Evolutionary conservation across 192 early-diverging fungal genomes (phyloP).

Genomic region (Phlyctochytrium bullatum): DNA sequence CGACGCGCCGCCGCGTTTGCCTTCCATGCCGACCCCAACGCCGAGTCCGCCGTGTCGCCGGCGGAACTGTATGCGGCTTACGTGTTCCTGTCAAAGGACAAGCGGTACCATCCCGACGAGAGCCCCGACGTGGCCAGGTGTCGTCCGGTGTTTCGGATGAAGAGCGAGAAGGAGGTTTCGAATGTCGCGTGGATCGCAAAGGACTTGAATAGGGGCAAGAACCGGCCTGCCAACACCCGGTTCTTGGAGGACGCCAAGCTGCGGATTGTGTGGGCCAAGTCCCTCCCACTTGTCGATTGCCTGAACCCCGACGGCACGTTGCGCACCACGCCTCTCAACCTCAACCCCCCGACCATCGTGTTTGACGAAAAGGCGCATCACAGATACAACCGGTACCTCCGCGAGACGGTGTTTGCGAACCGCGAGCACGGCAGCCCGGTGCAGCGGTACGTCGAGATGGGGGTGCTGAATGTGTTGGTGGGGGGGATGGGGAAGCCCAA

Average conservation of each 20-base stretch:
- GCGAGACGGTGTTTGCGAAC: no score
- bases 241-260: conserved; percentile 31
- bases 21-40: conserved; percentile 9
- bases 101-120: conserved; percentile 15
- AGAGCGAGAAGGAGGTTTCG: conserved; percentile 18
- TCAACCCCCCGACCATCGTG: no score
- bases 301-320: conserved; percentile 18
- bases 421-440: no score
- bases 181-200: conserved; percentile 32
- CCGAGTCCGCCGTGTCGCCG: conserved; percentile 17
- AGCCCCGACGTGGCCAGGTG: background rate
- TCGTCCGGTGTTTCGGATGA: conserved; percentile 19
- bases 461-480: no score
- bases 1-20: conserved; percentile 26
- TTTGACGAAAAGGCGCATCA: no score
- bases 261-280: conserved; percentile 28
- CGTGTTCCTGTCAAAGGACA: conserved; percentile 22
- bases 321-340: background rate
- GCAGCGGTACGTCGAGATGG: no score
- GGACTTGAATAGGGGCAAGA: conserved; percentile 16
- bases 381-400: no score
- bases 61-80: conserved; percentile 40
- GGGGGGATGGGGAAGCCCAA: no score
- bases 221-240: conserved; percentile 3
- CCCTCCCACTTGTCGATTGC: conserved; percentile 21